Base-by-base conservation (phyloP, 176 grass and related monocot genomes). In the Leersia perrieri region DNA sequence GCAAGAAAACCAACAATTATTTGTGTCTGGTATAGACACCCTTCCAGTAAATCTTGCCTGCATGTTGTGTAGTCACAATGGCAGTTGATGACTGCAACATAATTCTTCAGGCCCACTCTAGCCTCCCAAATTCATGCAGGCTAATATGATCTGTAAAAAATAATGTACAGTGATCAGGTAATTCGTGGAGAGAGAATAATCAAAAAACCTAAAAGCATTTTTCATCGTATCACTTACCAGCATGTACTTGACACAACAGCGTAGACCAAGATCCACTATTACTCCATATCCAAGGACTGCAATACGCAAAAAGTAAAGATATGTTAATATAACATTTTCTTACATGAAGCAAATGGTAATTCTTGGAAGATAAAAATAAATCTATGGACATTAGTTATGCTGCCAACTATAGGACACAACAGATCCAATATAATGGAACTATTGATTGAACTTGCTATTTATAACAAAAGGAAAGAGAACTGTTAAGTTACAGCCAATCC, bases 191-290 rank as follows among this genome's bases (percentile, higher is more conserved):
- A 62, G 13, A 31, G 6, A 49, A 27, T 26, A 41, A 71, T 7
- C 16, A 5, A 25, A 0, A 84, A 51, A 70, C 18, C 32, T 61
- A 8, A 45, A 73, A 63, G 55, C 8, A 47, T 63, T 8, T 8
- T 71, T 82, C 53, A 18, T 81, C 14, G 27, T 53, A 76, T 76
- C 53, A 58, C 53, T 58, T 58, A 25, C 2, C 23, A 33, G 55
- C 11, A 22, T 66, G 58, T 91, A 89, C 84, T 70, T 88, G 73
- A 66, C 84, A 88, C 34, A 78, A 44, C 44, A 85, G 78, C 72
- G 87, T 88, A 83, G 75, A 79, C 82, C 78, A 90, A 71, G 80
- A 93, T 70, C 66, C 78, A 69, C 75, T 82, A 78, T 81, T 85
- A 64, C 68, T 33, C 77, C 80, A 89, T 1, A 66, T 80, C 61